phyloP scores from a whole-genome alignment of 345 rosid genomes.

The Eucalyptus sideroxylon region DNA sequence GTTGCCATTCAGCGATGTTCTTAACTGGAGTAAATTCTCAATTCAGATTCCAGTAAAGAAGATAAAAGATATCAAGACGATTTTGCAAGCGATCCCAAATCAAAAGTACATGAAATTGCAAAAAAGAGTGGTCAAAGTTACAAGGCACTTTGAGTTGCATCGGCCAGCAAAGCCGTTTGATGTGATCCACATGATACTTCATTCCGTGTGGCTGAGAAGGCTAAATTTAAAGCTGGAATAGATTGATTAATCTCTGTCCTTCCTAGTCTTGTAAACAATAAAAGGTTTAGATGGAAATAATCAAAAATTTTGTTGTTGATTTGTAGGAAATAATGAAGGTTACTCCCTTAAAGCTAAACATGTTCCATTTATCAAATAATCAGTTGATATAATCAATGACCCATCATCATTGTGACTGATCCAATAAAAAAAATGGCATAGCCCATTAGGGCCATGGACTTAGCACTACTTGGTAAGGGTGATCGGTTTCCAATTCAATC shows the following conservation, averaged over 20 bases:
- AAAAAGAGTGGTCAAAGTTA: conserved; percentile 17
- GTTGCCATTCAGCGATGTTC: background rate
- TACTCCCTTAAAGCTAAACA: background rate
- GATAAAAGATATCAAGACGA: conserved; percentile 16
- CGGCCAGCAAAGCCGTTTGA: conserved; percentile 42
- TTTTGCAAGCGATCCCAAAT: conserved; percentile 22
- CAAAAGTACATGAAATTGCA: conserved; percentile 23
- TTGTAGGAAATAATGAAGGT: background rate
- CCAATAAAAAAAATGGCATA: background rate
- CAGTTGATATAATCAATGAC: background rate
- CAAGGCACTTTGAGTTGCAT: conserved; percentile 38
- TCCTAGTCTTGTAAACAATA: background rate
- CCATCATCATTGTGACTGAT: background rate
- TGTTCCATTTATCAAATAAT: background rate
- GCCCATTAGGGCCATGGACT: background rate
- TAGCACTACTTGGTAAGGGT: fast-evolving
- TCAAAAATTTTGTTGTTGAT: background rate
- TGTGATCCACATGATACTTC: conserved; percentile 44
- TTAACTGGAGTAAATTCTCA: background rate
- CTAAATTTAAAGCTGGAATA: conserved; percentile 19
- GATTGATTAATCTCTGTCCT: background rate
- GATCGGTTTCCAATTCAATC: too few relatives aligned
- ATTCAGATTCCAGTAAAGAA: background rate
- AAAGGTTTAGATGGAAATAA: background rate
- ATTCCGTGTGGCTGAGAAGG: conserved; percentile 54